Base-by-base conservation (phyloP, 73 alveolate genomes). In the Stentor roeselii region DNA sequence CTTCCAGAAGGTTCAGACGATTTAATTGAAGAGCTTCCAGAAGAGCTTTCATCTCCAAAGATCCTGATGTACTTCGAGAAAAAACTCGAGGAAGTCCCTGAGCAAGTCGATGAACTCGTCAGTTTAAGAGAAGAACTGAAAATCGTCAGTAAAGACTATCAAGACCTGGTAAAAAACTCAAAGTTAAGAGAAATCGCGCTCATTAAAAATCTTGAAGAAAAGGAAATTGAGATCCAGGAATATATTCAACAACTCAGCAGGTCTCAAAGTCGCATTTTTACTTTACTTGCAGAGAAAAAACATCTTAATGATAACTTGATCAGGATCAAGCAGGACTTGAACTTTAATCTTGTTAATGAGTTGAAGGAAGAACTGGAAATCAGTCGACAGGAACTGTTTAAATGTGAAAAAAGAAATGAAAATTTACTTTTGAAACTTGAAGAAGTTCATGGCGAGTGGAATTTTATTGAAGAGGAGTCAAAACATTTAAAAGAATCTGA, bases 11-110 rank as follows among this genome's bases (percentile, higher is more conserved):
- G 67, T 50, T 50, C 67, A 11, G 30, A 6, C 6, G 67, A 50
- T 50, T 50, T 11, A 11, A 50, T 50, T 11, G 67, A 50, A 11
- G 21, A 6, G 30, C 21, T 50, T 11, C 67, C 67, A 11, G 67
- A 50, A 50, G 67, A 50, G 21, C 67, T 50, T 6, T 11, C 6
- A 11, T 50, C 67, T 50, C 67, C 67, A 50, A 50, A 50, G 21
- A 50, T 50, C 67, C 67, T 50, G 30, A 50, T 50, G 67, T 50
- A 50, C 21, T 50, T 50, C 67, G 67, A 50, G 67, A 50, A 50
- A 50, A 50, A 50, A 50, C 67, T 11, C 6, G 67, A 50, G 21
- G 67, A 50, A 21, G 6, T 21, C 6, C 6, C 21, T 50, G 67
- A 50, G 21, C 6, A 50, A 50, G 21, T 6, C 21, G 67, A 50